These are phyloP conservation scores for Leptographium wingfieldii DNA, from an alignment of 2,329 filamentous ascomycete species.

Conservation along the genomic window DNA sequence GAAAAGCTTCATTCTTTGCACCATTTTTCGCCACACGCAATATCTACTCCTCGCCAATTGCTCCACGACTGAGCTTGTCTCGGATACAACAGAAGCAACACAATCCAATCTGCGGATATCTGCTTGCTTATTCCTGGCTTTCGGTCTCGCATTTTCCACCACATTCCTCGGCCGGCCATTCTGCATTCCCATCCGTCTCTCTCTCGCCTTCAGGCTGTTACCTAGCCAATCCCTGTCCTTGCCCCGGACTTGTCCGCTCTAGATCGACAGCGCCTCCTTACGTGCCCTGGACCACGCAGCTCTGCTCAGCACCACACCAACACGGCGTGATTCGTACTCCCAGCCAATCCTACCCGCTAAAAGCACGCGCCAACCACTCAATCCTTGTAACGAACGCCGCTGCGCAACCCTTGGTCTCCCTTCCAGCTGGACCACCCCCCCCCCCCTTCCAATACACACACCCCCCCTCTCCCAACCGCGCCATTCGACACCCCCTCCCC, in stretches of 20 bases:
- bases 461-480: too few species aligned
- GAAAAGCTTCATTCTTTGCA: too few species aligned
- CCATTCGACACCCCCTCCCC: not conserved
- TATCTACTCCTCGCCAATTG: too few species aligned
- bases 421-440: conserved; percentile 3
- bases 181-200: not conserved
- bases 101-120: not conserved
- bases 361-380: not conserved
- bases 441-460: not conserved
- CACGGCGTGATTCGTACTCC: not conserved
- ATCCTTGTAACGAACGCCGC: not conserved
- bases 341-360: not conserved
- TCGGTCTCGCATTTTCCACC: not conserved
- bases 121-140: not conserved
- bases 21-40: too few species aligned
- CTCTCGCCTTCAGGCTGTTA: not conserved
- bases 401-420: not conserved
- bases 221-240: conserved; percentile 3
- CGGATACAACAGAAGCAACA: not conserved
- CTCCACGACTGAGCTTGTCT: too few species aligned
- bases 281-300: not conserved
- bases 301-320: not conserved
- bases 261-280: conserved; percentile 7
- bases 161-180: not conserved
- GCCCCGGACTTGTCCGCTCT: conserved; percentile 6